These are phyloP conservation scores for Penicillium fuscoglaucum DNA, from an alignment of 2,329 filamentous ascomycete genomes.

Conservation along the genomic window DNA sequence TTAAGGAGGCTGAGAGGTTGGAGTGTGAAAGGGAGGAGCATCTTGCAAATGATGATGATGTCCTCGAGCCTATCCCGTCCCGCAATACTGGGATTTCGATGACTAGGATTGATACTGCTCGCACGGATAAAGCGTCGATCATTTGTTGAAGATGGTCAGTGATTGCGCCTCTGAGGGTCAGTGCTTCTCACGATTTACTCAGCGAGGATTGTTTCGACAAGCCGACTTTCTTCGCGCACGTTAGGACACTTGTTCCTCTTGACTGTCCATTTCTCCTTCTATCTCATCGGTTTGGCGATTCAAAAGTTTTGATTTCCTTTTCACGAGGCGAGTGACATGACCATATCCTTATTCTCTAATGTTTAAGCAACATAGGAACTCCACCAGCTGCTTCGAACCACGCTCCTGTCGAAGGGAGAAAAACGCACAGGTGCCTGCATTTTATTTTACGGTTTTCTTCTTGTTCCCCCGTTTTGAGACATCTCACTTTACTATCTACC, in stretches of 20 bases:
- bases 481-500: background rate
- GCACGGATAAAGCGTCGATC: constrained; percentile 24
- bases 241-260: background rate
- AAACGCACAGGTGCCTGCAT: background rate
- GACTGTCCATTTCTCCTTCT: background rate
- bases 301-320: constrained; percentile 9
- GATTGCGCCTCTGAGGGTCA: background rate
- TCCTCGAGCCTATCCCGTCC: constrained; percentile 15
- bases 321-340: constrained; percentile 3
- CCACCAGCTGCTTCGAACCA: background rate
- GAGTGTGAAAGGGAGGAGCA: constrained; percentile 24
- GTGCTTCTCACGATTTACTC: background rate
- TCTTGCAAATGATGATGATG: constrained; percentile 3
- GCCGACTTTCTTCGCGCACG: background rate
- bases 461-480: background rate
- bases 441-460: background rate
- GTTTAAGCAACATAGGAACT: background rate
- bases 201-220: background rate
- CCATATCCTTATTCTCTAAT: constrained; percentile 9
- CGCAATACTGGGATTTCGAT: constrained; percentile 15
- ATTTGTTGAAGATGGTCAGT: constrained; percentile 14
- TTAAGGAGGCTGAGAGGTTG: constrained; percentile 35
- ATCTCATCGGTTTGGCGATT: background rate
- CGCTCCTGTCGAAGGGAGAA: background rate
- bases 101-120: constrained; percentile 23